phyloP scores from a whole-genome alignment of 164 flowering plant species.

The Vitis rotundifolia region DNA sequence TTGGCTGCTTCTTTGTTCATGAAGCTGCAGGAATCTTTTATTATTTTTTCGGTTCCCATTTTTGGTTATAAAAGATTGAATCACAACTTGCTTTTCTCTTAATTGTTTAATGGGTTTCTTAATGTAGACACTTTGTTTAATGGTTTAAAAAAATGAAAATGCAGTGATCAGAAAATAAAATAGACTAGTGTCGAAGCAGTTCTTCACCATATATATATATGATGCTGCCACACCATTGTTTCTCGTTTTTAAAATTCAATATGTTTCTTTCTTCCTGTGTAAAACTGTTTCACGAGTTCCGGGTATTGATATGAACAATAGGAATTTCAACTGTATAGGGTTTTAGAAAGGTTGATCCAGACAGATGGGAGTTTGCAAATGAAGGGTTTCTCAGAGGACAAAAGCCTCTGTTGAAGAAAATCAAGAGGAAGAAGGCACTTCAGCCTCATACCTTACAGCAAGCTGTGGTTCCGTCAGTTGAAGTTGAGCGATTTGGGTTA shows the following conservation, averaged over 20 bases:
- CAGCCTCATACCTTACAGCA: conserved; percentile 28
- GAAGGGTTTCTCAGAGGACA: conserved; percentile 80
- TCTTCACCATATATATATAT: too few relatives aligned
- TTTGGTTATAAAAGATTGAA: not conserved
- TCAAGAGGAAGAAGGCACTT: conserved; percentile 59
- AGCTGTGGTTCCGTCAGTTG: conserved; percentile 51
- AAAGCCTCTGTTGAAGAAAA: conserved; percentile 60
- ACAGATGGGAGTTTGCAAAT: conserved; percentile 90
- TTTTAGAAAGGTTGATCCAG: conserved; percentile 82
- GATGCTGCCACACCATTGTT: too few relatives aligned
- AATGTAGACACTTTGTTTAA: conserved; percentile 11
- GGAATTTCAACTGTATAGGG: conserved; percentile 49
- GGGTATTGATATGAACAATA: too few relatives aligned
- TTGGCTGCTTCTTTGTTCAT: not conserved
- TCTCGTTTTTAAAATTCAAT: too few relatives aligned
- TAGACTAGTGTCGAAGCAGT: not conserved
- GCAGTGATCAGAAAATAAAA: not conserved
- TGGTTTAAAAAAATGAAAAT: conserved; percentile 4
- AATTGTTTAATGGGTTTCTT: not conserved
- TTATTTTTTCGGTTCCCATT: not conserved
- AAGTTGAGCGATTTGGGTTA: conserved; percentile 59
- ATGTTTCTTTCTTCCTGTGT: too few relatives aligned
- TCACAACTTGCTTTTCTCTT: not conserved
- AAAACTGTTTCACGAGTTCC: too few relatives aligned
- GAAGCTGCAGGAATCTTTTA: conserved; percentile 1